Evolutionary conservation across 75 land plant species (phyloP), one percentile per base, ranked within the genome.

Genomic region (Adiantum capillusveneris): DNA sequence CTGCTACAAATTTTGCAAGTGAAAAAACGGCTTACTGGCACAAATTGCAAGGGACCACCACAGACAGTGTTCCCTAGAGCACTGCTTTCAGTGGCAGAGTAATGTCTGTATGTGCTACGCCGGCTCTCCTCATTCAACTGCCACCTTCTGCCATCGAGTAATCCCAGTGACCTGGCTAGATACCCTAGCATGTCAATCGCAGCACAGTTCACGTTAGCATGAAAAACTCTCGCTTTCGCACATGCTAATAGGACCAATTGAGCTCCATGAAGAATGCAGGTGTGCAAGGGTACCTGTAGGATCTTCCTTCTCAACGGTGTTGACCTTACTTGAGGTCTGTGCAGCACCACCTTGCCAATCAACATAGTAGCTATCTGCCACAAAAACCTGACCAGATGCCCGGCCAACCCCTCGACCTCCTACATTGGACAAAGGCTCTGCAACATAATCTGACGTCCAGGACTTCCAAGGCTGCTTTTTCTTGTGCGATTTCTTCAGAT

Each of bases 51-150:
- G 57, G 31, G 22, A 20, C 69, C 75, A 58, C 71, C 75, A 56
- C 80, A 78, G 0, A 68, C 67, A 26, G 54, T 31, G 9, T 78
- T 49, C 25, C 73, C 68, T 26, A 90, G 66, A 37, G 63, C 59
- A 25, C 83, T 83, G 11, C 31, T 50, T 29, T 45, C 69, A 71
- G 28, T 66, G 41, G 52, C 42, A 30, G 70, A 67, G 42, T 61
- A 59, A 26, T 67, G 81, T 43, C 49, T 75, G 58, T 85, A 92
- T 24, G 97, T 79, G 60, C 70, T 67, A 9, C 97, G 85, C 31
- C 85, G 88, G 44, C 77, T 82, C 60, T 92, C 97, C 27, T 88
- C 95, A 5, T 57, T 27, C 12, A 70, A 62, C 50, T 61, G 22
- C 25, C 56, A 72, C 53, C 82, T 82, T 64, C 82, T 88, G 27